These are phyloP conservation scores for Fraxinus dipetala DNA, from an alignment of 305 asterid species.

Conservation along the genomic window DNA sequence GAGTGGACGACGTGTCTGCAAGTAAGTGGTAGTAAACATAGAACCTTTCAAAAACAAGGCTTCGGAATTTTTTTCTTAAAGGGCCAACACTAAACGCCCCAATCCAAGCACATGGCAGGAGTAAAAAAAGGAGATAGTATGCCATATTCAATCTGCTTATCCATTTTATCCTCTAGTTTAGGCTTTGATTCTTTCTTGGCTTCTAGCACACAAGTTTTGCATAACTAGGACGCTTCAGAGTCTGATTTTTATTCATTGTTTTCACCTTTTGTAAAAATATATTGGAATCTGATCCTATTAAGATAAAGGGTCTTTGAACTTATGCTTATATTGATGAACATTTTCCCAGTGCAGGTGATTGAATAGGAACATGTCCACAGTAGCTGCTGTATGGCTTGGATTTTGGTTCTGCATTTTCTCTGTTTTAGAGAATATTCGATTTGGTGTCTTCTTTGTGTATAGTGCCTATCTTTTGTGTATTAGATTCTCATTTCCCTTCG, in stretches of 20 bases:
- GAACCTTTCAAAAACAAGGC: not conserved
- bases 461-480: not conserved
- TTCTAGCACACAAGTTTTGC: conserved; percentile 28
- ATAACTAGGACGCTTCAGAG: conserved; percentile 26
- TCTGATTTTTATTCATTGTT: conserved; percentile 1
- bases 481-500: not conserved
- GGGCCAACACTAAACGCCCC: not conserved
- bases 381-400: not conserved
- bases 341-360: not conserved
- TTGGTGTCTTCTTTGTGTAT: not conserved
- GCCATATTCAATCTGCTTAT: not conserved
- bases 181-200: conserved; percentile 26
- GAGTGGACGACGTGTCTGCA: not conserved
- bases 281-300: conserved; percentile 51
- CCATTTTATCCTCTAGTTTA: not conserved
- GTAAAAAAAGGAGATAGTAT: not conserved
- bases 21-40: not conserved
- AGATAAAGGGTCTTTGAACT: conserved; percentile 34
- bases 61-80: not conserved
- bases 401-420: not conserved
- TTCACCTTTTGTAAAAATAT: conserved; percentile 28
- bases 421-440: not conserved
- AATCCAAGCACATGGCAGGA: not conserved
- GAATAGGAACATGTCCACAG: not conserved
- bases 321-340: conserved; percentile 31